phyloP scores from a whole-genome alignment of 83 land plant genomes.

The Picea abies region DNA sequence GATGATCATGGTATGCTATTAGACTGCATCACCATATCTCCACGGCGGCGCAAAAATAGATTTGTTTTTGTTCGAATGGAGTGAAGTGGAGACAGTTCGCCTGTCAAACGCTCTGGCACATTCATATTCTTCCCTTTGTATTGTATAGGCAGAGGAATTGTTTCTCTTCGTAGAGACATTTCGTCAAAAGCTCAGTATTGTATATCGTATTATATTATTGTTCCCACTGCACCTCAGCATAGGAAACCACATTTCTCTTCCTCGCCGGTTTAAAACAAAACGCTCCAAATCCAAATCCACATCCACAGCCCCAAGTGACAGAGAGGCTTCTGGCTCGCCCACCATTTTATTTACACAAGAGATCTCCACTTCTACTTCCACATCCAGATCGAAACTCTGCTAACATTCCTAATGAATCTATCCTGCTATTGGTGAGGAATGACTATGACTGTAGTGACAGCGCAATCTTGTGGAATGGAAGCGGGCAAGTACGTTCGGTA shows the following conservation, averaged over 20 bases:
- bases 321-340: too few relatives aligned
- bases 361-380: background rate
- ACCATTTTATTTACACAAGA: background rate
- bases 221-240: background rate
- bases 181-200: background rate
- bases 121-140: background rate
- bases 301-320: background rate
- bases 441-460: slow-evolving; percentile 1
- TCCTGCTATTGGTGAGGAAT: slow-evolving; percentile 1
- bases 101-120: background rate
- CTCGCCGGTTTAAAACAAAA: background rate
- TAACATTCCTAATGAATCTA: background rate
- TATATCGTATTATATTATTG: background rate
- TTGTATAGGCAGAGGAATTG: background rate
- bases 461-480: slow-evolving; percentile 18
- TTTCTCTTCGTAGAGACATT: background rate
- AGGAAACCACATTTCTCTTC: background rate
- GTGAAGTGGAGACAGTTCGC: background rate
- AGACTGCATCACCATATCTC: background rate
- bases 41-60: background rate
- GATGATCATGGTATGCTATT: too few relatives aligned
- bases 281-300: background rate
- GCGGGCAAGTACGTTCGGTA: slow-evolving; percentile 46
- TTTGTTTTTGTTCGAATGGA: background rate
- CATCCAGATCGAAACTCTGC: background rate